Evolutionary conservation across 768 basidiomycete genomes (phyloP), one percentile per base, ranked within the genome.

Genomic region (Kwoniella bestiolae): DNA sequence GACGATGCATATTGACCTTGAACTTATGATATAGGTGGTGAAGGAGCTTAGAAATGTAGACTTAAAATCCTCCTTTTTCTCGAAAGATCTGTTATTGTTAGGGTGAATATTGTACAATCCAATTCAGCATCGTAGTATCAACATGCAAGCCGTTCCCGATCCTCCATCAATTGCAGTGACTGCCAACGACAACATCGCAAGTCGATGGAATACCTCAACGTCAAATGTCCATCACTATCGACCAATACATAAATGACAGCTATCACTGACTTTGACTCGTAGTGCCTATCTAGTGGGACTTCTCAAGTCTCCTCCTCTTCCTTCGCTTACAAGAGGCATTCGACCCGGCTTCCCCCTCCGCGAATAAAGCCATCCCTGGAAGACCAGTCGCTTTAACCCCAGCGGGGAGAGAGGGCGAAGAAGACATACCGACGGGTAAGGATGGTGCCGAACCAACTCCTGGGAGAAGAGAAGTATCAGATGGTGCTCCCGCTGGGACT

Each of bases 31-130:
- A 23, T 32, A 68, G 66, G 66, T 59, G 66, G 66, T 8, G 66
- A 68, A 38, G 66, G 66, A 34, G 66, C 66, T 31, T 66, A 60
- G 61, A 44, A 5, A 31, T 7, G 31, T 56, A 18, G 25, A 55
- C 29, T 9, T 28, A 50, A 52, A 32, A 5, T 61, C 7, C 11
- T 46, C 12, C 21, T 35, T 18, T 25, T 3, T 38, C n/a, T 49
- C 23, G n/a, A n/a, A n/a, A n/a, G n/a, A 14, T 34, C 52, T 56
- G 56, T 25, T 56, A 38, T 56, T 34, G 25, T 44, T 41, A 41
- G 38, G 38, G 28, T 56, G 34, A 38, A 38, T 18, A 52, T 61
- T 61, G 60, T 53, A 61, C 46, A 61, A n/a, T n/a, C n/a, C n/a
- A n/a, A n/a, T 52, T 46, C 49, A 34, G 14, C 11, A 55, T 16